Evolutionary conservation across 2,329 filamentous ascomycete genomes (phyloP), one percentile per base, ranked within the genome.

Genomic region (Bisporella sp.): DNA sequence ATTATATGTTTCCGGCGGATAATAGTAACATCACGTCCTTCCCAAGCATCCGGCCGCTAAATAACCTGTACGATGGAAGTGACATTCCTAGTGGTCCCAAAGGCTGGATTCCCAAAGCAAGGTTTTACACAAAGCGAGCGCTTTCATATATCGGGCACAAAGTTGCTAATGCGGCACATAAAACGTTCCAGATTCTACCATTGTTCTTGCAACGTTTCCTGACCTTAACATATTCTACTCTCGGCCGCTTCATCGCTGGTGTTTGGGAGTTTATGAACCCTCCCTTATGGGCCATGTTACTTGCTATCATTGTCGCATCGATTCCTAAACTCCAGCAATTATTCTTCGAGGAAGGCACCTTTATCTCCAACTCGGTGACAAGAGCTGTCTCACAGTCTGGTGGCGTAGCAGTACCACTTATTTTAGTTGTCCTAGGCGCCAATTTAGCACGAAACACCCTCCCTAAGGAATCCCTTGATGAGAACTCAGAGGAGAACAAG

Each of bases 261-360:
- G 66, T 91, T 9, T 93, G 87, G 87, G 86, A 87, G 45, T 96
- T 96, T 68, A 97, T 99, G 92, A 97, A 97, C 69, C 92, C 93
- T 41, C 93, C 93, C 1, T 82, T 99, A 30, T 97, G 91, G 90
- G 91, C 93, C 31, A 97, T 99, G 93, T 73, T 97, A 33, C 74
- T 84, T 39, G 89, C 93, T n/a, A 84, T 97, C 43, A 71, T 96
- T 46, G 87, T 99, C 5, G 93, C 93, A 3, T 95, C 90, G 1
- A 80, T 96, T 5, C 93, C 93, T 0, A 64, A 73, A 1, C 77
- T 99, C 6, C 92, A 99, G 67, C 74, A 77, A 40, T 71, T 93
- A 13, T 96, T 99, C 73, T 99, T 97, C 69, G 77, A 84, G 47
- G 82, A 90, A 37, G 92, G 88, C 13, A 90, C 90, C 0, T 96